Conservation (phyloP, 2,329 filamentous ascomycete species). For the Clarireedia monteithiana region DNA sequence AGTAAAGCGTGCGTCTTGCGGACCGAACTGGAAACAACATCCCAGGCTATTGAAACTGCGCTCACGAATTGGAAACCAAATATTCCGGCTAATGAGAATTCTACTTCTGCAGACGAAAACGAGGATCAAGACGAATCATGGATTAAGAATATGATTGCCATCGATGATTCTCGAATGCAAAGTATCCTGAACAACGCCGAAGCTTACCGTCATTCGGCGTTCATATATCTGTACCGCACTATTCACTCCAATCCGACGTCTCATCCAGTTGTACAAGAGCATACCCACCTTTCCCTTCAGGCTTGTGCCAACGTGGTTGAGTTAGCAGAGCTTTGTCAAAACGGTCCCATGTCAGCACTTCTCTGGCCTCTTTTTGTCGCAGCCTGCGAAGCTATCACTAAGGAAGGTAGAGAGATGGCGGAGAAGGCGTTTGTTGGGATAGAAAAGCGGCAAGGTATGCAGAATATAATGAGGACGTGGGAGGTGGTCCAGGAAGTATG, state of each 20-base stretch:
- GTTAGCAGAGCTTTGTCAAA: slow-evolving; percentile 29
- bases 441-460: slow-evolving; percentile 53
- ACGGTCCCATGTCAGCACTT: slow-evolving; percentile 54
- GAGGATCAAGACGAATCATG: not conserved
- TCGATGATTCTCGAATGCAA: slow-evolving; percentile 16
- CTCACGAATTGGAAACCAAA: slow-evolving; percentile 48
- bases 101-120: slow-evolving; percentile 4
- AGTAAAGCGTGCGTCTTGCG: slow-evolving; percentile 23
- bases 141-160: not conserved
- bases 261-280: slow-evolving; percentile 45
- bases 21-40: slow-evolving; percentile 31
- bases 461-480: slow-evolving; percentile 55
- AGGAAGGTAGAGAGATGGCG: slow-evolving; percentile 43
- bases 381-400: slow-evolving; percentile 47
- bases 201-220: slow-evolving; percentile 40
- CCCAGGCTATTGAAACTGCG: slow-evolving; percentile 47
- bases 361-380: slow-evolving; percentile 59
- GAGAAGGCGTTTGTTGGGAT: slow-evolving; percentile 44
- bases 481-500: slow-evolving; percentile 54
- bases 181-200: slow-evolving; percentile 39
- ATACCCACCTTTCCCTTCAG: slow-evolving; percentile 41
- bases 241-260: slow-evolving; percentile 36
- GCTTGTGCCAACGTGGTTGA: slow-evolving; percentile 49
- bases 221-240: slow-evolving; percentile 37
- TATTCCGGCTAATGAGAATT: slow-evolving; percentile 32